A percentile compares a stretch with the other conserved stretches of the same genome.
Conservation (phyloP, 106 monocot species). For the Narthecium ossifragum region DNA sequence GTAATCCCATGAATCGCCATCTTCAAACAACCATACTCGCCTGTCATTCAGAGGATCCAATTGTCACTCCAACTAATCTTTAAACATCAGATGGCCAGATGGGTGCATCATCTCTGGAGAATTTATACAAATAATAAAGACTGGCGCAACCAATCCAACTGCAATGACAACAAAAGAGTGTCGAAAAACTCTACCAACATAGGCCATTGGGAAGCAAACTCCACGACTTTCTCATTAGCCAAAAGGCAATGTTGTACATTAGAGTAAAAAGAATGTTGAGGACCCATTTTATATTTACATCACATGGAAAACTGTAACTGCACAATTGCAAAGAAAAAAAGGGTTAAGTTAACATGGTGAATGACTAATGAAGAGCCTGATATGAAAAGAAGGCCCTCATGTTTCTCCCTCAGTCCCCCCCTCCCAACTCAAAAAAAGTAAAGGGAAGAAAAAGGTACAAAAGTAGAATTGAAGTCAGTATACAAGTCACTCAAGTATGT, state of each 20-base stretch:
- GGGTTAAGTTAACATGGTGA: not conserved
- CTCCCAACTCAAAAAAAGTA: slow-evolving; percentile 22
- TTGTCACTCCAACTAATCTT: too few relatives aligned
- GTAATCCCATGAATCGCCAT: too few relatives aligned
- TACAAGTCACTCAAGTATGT: slow-evolving; percentile 19
- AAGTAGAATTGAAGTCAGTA: slow-evolving; percentile 7
- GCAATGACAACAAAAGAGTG: too few relatives aligned
- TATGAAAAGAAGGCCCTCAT: slow-evolving; percentile 19
- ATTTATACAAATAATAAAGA: too few relatives aligned
- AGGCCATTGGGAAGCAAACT: not conserved
- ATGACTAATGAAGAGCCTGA: slow-evolving; percentile 8
- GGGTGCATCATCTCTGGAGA: too few relatives aligned
- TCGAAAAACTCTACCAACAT: too few relatives aligned
- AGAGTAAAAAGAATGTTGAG: slow-evolving; percentile 19
- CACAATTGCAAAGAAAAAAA: not conserved
- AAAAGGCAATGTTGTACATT: not conserved
- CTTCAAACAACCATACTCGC: too few relatives aligned
- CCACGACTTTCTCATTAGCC: slow-evolving; percentile 5
- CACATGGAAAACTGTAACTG: slow-evolving; percentile 8
- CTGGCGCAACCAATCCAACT: too few relatives aligned
- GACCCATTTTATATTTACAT: slow-evolving; percentile 25
- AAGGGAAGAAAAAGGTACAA: slow-evolving; percentile 4
- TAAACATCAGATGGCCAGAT: too few relatives aligned
- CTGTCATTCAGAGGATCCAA: too few relatives aligned
- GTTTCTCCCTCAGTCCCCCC: not conserved